Evolutionary conservation across 1,284 basidiomycete genomes (phyloP).

Genomic region (Naganishia liquefaciens): DNA sequence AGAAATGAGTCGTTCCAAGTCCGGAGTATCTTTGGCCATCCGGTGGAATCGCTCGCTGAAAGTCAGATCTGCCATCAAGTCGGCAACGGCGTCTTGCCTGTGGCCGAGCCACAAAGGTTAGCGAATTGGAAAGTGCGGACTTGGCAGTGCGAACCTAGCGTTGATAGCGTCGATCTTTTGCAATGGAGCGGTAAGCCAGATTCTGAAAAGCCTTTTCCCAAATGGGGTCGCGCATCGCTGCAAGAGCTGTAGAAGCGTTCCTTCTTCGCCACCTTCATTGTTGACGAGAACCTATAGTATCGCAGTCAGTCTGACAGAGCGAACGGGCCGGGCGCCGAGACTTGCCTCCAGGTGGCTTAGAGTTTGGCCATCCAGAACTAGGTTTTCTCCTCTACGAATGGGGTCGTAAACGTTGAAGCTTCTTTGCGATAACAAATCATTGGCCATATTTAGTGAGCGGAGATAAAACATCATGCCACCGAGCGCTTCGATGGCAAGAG

Average conservation of each 20-base stretch:
- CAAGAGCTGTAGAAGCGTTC: slow-evolving; percentile 79
- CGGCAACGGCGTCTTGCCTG: slow-evolving; percentile 87
- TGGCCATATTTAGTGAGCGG: slow-evolving; percentile 87
- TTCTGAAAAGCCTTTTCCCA: slow-evolving; percentile 87
- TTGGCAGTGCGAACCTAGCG: slow-evolving; percentile 62
- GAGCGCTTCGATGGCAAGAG: slow-evolving; percentile 73
- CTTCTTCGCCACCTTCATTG: slow-evolving; percentile 85
- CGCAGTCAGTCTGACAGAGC: slow-evolving; percentile 9
- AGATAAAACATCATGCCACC: slow-evolving; percentile 91
- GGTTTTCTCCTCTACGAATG: slow-evolving; percentile 76
- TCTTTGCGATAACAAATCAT: slow-evolving; percentile 85
- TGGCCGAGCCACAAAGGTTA: slow-evolving; percentile 11
- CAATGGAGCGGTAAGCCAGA: slow-evolving; percentile 90
- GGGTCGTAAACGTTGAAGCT: slow-evolving; percentile 97
- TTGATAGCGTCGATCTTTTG: slow-evolving; percentile 79
- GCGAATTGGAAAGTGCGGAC: background rate
- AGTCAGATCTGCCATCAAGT: slow-evolving; percentile 72
- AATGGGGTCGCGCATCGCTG: slow-evolving; percentile 84
- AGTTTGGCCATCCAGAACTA: slow-evolving; percentile 89
- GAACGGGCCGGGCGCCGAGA: slow-evolving; percentile 7
- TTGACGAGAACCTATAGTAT: slow-evolving; percentile 72
- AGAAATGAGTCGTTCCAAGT: slow-evolving; percentile 89
- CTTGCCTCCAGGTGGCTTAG: slow-evolving; percentile 84
- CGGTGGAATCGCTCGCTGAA: slow-evolving; percentile 75
- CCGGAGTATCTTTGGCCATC: slow-evolving; percentile 77